phyloP scores from a whole-genome alignment of 345 rosid genomes.

The Conringia planisiliqua region DNA sequence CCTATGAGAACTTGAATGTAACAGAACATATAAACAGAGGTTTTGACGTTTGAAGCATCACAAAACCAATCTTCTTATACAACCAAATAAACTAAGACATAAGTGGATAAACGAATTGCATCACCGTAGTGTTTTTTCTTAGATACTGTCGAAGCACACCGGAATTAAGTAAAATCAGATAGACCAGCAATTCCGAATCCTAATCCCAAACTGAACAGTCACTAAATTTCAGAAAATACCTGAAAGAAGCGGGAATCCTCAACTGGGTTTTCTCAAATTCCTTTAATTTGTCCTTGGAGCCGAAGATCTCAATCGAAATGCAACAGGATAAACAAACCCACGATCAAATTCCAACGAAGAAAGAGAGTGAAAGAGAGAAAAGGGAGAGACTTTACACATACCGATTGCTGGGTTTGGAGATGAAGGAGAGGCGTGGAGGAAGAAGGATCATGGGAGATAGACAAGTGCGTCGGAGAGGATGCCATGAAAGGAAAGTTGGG shows the following conservation, averaged over 20 bases:
- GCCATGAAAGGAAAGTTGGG: conserved; percentile 35
- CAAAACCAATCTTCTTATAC: not conserved
- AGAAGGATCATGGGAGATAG: conserved; percentile 20
- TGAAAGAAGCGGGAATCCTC: conserved; percentile 22
- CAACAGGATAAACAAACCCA: not conserved
- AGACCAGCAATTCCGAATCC: not conserved
- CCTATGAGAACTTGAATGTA: not conserved
- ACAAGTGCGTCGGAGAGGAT: conserved; percentile 7
- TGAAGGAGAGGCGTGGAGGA: conserved; percentile 18
- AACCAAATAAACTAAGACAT: not conserved
- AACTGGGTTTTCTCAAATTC: conserved; percentile 19
- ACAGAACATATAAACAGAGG: not conserved
- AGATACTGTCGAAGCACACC: not conserved
- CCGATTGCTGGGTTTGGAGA: conserved; percentile 14
- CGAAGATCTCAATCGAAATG: conserved; percentile 26
- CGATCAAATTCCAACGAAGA: not conserved
- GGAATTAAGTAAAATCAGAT: not conserved
- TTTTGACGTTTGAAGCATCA: not conserved
- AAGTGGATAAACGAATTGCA: not conserved
- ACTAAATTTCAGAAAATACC: conserved; percentile 11
- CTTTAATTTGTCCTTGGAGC: not conserved
- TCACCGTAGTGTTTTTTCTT: not conserved
- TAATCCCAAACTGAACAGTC: not conserved
- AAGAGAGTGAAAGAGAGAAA: not conserved
- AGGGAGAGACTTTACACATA: conserved; percentile 4